These are phyloP conservation scores for Aspergillus flavus DNA, from an alignment of 2,329 filamentous ascomycete genomes.

Conservation along the genomic window DNA sequence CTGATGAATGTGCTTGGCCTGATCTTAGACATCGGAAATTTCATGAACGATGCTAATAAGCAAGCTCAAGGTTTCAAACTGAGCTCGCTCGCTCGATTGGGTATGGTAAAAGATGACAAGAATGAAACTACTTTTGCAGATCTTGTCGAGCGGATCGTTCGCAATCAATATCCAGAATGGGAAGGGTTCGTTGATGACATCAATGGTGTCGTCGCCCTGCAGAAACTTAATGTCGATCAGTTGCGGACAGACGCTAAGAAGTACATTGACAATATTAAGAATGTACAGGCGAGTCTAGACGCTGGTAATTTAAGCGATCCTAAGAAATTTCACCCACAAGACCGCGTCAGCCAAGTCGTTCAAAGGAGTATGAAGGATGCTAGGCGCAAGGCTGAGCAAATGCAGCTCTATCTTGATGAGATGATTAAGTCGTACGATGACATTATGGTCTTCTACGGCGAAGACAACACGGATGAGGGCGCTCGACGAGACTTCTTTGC, in stretches of 20 bases:
- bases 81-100: conserved; percentile 85
- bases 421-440: conserved; percentile 91
- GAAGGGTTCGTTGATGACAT: conserved; percentile 88
- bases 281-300: conserved; percentile 89
- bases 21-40: conserved; percentile 97
- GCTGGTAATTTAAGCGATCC: conserved; percentile 92
- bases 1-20: conserved; percentile 95
- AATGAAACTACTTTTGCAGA: conserved; percentile 96
- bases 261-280: conserved; percentile 94
- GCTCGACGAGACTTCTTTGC: conserved; percentile 93
- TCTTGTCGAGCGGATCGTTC: conserved; percentile 92
- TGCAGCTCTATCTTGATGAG: conserved; percentile 89
- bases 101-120: conserved; percentile 99
- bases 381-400: conserved; percentile 90
- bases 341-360: conserved; percentile 88
- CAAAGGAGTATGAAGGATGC: conserved; percentile 97
- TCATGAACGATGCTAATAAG: conserved; percentile 99
- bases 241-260: conserved; percentile 82
- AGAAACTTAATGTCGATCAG: conserved; percentile 95
- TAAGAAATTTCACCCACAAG: conserved; percentile 97
- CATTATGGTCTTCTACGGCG: conserved; percentile 95
- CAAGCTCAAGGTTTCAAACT: conserved; percentile 98
- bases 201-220: conserved; percentile 70
- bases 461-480: conserved; percentile 88
- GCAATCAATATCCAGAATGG: conserved; percentile 95